Percentiles rank a stretch among this genome's conserved stretches.
Conservation (phyloP, 2,329 filamentous ascomycete genomes). For the Colletotrichum siamense region DNA sequence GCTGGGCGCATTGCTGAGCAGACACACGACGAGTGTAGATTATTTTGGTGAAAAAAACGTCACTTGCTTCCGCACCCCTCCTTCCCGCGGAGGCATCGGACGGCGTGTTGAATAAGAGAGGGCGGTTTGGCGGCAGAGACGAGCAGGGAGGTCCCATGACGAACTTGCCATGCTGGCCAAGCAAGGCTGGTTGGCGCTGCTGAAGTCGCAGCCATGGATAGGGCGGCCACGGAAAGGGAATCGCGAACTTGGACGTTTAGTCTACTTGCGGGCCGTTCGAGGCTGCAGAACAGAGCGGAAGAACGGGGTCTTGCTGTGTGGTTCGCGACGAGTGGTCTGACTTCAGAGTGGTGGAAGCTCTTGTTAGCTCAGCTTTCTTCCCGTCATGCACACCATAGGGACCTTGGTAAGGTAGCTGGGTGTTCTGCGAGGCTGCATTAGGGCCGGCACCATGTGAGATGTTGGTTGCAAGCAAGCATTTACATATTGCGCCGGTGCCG, state of each 20-base stretch:
- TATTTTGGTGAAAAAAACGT: background rate
- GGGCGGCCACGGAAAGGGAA: background rate
- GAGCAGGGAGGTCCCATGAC: slow-evolving; percentile 10
- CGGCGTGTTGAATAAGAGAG: background rate
- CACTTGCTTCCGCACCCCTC: background rate
- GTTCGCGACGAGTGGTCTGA: background rate
- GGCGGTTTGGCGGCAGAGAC: background rate
- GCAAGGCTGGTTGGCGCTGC: slow-evolving; percentile 5
- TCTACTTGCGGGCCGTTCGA: background rate
- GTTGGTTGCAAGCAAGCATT: background rate
- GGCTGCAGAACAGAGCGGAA: background rate
- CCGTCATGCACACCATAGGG: slow-evolving; percentile 1
- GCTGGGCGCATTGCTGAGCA: background rate
- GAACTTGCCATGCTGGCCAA: background rate
- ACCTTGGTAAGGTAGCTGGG: background rate
- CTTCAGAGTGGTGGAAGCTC: background rate
- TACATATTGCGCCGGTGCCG: background rate
- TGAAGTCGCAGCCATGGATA: background rate
- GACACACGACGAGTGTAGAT: background rate
- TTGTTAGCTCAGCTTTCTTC: background rate
- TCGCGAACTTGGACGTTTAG: background rate
- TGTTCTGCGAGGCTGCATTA: background rate
- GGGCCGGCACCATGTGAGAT: background rate
- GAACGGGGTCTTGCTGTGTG: background rate
- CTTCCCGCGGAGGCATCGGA: background rate